Percentiles rank a stretch among this genome's conserved stretches.
Conservation (phyloP, 495 filamentous ascomycete genomes). For the Penicillium lividum region DNA sequence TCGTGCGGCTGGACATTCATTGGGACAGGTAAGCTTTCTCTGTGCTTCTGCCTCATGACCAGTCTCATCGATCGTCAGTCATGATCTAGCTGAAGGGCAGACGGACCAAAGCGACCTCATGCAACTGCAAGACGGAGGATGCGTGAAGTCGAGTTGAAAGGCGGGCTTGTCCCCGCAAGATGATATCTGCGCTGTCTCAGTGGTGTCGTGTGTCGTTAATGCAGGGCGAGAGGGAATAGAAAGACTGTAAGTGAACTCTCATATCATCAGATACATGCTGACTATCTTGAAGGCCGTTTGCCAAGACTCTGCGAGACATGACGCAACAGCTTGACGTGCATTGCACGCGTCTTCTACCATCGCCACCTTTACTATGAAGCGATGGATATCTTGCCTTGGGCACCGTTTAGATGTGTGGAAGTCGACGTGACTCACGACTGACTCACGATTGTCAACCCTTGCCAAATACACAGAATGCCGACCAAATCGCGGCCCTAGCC, state of each 20-base stretch:
- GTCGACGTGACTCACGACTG: too few species aligned
- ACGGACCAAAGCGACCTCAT: background rate
- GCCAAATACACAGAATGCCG: too few species aligned
- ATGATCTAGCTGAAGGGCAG: background rate
- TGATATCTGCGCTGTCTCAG: background rate
- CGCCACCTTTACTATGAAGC: background rate
- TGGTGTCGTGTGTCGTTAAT: background rate
- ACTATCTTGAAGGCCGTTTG: conserved; percentile 4
- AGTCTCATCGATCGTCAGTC: background rate
- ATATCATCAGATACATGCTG: conserved; percentile 1
- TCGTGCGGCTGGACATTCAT: background rate
- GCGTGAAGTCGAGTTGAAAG: background rate
- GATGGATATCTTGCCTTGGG: too few species aligned
- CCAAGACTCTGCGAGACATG: conserved; percentile 3
- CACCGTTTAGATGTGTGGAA: too few species aligned
- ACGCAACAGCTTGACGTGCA: background rate
- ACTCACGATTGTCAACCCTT: too few species aligned
- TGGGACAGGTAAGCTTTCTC: background rate
- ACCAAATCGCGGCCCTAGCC: too few species aligned
- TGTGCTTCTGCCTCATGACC: background rate
- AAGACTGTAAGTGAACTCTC: conserved; percentile 3
- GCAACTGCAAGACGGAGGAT: background rate
- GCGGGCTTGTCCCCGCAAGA: background rate
- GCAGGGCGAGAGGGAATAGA: background rate
- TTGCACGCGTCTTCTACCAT: conserved; percentile 1